phyloP scores from a whole-genome alignment of 192 early-diverging fungal genomes.

The Mortierella hygrophila region DNA sequence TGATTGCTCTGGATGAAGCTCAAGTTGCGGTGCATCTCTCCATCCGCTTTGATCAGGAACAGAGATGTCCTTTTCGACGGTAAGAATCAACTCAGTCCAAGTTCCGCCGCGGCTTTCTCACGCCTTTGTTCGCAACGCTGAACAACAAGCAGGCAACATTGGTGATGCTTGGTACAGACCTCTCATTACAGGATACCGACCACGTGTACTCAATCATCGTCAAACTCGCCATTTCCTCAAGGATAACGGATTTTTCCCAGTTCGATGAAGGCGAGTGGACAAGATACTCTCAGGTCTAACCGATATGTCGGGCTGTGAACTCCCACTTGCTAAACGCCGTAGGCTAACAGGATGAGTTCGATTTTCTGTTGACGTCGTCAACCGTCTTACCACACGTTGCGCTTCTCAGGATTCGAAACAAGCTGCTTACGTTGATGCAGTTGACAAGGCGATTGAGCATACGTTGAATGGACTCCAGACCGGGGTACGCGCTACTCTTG shows the following conservation, averaged over 20 bases:
- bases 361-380: background rate
- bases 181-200: constrained; percentile 31
- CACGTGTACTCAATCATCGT: constrained; percentile 32
- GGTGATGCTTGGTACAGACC: constrained; percentile 43
- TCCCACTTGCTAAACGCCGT: constrained; percentile 10
- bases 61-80: too few relatives aligned
- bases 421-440: too few relatives aligned
- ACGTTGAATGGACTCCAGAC: too few relatives aligned
- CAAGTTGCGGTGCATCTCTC: constrained; percentile 9
- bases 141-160: constrained; percentile 25
- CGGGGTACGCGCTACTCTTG: too few relatives aligned
- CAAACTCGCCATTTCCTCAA: constrained; percentile 14
- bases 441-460: too few relatives aligned
- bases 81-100: too few relatives aligned
- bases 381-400: too few relatives aligned
- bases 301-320: background rate
- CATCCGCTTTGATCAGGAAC: background rate
- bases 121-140: constrained; percentile 33
- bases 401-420: too few relatives aligned
- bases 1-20: constrained; percentile 47
- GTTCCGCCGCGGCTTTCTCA: constrained; percentile 45
- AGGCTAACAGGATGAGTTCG: constrained; percentile 14
- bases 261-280: constrained; percentile 8
- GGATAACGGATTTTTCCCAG: constrained; percentile 19
- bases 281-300: background rate